These are phyloP conservation scores for Candolleomyces eurysporus DNA, from an alignment of 768 basidiomycete genomes.

Conservation along the genomic window DNA sequence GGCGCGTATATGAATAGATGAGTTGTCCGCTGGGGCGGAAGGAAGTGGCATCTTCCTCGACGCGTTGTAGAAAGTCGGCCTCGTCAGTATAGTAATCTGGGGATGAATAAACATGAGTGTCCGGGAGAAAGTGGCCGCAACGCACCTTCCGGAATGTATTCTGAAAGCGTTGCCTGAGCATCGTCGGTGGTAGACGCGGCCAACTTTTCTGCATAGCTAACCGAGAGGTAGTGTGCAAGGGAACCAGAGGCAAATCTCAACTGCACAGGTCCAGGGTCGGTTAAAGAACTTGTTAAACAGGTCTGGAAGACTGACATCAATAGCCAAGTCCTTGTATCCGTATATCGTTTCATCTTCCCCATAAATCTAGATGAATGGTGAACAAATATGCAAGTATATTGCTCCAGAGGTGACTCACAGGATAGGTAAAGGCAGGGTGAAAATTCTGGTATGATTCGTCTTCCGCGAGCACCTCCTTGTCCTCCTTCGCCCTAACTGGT, in stretches of 20 bases:
- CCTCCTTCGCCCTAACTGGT: constrained; percentile 68
- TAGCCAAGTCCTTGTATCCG: constrained; percentile 80
- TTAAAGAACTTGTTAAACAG: background rate
- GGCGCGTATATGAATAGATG: constrained; percentile 76
- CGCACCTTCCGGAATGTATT: constrained; percentile 75
- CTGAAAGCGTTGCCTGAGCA: constrained; percentile 70
- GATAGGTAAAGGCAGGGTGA: constrained; percentile 91
- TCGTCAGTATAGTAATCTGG: constrained; percentile 72
- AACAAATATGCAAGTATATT: background rate
- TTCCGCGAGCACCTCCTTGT: constrained; percentile 53
- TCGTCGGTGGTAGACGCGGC: constrained; percentile 78
- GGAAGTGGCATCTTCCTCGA: constrained; percentile 71
- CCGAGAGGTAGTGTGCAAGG: constrained; percentile 68
- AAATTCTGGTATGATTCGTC: constrained; percentile 67
- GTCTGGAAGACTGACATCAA: constrained; percentile 61
- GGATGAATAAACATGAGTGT: background rate
- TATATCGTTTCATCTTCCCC: constrained; percentile 97
- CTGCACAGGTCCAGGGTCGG: constrained; percentile 34
- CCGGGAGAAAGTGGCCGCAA: background rate
- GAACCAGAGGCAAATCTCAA: constrained; percentile 87
- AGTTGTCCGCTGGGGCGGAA: constrained; percentile 79
- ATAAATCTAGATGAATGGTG: constrained; percentile 60
- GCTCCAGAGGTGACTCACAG: constrained; percentile 46
- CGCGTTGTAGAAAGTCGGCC: constrained; percentile 60
- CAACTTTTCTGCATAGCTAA: constrained; percentile 68